Conservation (phyloP, 805 yeast species). For the Lachancea lanzarotensis region DNA sequence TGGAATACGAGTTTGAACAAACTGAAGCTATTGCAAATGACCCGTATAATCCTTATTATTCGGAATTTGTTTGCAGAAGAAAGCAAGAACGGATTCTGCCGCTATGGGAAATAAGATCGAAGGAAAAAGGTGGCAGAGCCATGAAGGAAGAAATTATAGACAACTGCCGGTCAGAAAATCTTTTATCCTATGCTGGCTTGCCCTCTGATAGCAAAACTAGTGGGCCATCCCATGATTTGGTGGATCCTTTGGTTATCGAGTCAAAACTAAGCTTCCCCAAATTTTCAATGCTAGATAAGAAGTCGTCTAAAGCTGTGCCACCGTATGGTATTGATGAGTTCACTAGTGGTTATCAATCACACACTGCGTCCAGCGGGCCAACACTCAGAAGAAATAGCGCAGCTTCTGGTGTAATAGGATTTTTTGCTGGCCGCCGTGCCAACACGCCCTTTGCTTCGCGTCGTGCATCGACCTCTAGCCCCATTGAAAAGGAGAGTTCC, state of each 20-base stretch:
- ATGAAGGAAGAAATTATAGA: slow-evolving; percentile 53
- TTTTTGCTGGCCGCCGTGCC: slow-evolving; percentile 14
- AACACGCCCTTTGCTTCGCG: slow-evolving; percentile 5
- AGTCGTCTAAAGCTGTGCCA: slow-evolving; percentile 22
- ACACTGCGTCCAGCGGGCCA: not conserved
- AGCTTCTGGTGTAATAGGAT: slow-evolving; percentile 17
- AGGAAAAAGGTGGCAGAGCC: slow-evolving; percentile 40
- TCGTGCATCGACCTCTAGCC: slow-evolving; percentile 6
- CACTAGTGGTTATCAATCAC: slow-evolving; percentile 16
- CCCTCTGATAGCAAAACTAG: slow-evolving; percentile 4
- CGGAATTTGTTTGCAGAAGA: slow-evolving; percentile 28
- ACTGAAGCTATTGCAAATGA: slow-evolving; percentile 33
- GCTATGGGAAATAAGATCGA: slow-evolving; percentile 59
- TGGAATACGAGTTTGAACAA: slow-evolving; percentile 48
- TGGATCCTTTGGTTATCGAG: slow-evolving; percentile 24
- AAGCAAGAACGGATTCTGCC: slow-evolving; percentile 48
- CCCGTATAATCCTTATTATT: slow-evolving; percentile 29
- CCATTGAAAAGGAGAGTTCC: slow-evolving; percentile 1
- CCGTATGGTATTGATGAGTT: slow-evolving; percentile 32
- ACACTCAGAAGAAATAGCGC: slow-evolving; percentile 11
- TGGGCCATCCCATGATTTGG: slow-evolving; percentile 24
- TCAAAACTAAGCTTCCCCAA: slow-evolving; percentile 28
- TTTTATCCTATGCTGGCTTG: slow-evolving; percentile 44
- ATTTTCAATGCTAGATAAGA: slow-evolving; percentile 21
- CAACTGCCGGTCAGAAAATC: slow-evolving; percentile 51